A percentile compares a stretch with the other conserved stretches of the same genome.
phyloP scores from a whole-genome alignment of 345 rosid species.

The Gossypium ekmanianum region DNA sequence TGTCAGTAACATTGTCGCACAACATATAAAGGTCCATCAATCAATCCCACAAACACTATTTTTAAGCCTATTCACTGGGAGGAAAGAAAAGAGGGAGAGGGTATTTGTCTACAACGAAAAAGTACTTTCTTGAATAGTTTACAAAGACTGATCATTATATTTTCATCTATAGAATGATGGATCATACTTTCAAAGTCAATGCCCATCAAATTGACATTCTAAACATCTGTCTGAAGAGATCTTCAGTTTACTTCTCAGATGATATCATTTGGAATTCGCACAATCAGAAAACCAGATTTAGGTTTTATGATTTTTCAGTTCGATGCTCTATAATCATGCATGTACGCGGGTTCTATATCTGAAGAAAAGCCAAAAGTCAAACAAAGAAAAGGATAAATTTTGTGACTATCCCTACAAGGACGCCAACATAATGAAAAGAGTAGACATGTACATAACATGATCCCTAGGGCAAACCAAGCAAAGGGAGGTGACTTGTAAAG shows the following conservation, averaged over 20 bases:
- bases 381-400: not conserved
- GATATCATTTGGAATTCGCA: not conserved
- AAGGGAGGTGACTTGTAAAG: not conserved
- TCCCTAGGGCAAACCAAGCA: not conserved
- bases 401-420: not conserved
- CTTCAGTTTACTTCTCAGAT: not conserved
- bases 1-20: not conserved
- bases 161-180: not conserved
- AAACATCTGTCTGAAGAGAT: not conserved
- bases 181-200: not conserved
- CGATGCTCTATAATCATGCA: not conserved
- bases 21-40: not conserved
- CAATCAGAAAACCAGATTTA: not conserved
- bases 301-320: not conserved
- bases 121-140: not conserved
- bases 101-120: not conserved
- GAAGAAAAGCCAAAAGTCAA: too few relatives aligned
- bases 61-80: not conserved
- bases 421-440: not conserved
- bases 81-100: not conserved
- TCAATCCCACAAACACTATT: not conserved
- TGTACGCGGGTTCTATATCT: not conserved
- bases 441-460: not conserved
- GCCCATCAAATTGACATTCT: not conserved
- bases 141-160: not conserved